Evolutionary conservation across 495 filamentous ascomycete genomes (phyloP), one percentile per base, ranked within the genome.

Genomic region (Ascodesmis nigricans): DNA sequence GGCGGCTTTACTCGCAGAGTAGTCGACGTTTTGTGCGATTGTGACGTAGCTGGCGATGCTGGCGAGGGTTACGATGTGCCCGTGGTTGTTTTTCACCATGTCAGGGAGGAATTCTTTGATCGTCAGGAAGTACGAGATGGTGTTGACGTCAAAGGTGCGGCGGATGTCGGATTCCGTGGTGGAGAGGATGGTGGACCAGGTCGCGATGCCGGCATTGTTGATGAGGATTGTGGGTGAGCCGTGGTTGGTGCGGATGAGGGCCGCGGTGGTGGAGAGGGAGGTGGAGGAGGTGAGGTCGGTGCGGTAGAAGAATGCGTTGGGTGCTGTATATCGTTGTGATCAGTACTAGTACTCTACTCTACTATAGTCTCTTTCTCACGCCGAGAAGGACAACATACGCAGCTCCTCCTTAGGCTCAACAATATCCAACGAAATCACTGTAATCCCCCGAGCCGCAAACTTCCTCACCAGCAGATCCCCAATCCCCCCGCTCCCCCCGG

Each of bases 1-100:
- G 0, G 72, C 75, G 0, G 76, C 67, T 57, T 81, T 81, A 33
- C 61, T 63, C 5, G 67, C 64, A 1, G 57, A 61, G 55, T 81
- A 81, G 49, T 74, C 71, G 15, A 71, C 64, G 64, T 78, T 69
- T 51, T 63, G 62, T 3, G 73, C 67, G 8, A 70, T 59, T 0
- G 63, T 58, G 3, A 67, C 42, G 55, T 66, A 73, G 0, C 63
- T 62, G 0, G 72, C 70, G 32, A 66, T 55, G 13, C 59, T 66
- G n/a, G 75, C 67, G 11, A 82, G 63, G 0, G 75, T 81, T 5
- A 80, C 69, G 10, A 80, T 55, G 63, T 75, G 76, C 35, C 76
- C 76, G 53, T 80, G 74, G 58, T 80, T 70, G 4, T 31, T 30
- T 24, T 53, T 39, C 25, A 75, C 50, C 61, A 80, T 75, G 35